Percentiles rank a stretch among this genome's conserved stretches.
phyloP scores from a whole-genome alignment of 2,329 filamentous ascomycete species.

The Sphaerulina vaccinii region DNA sequence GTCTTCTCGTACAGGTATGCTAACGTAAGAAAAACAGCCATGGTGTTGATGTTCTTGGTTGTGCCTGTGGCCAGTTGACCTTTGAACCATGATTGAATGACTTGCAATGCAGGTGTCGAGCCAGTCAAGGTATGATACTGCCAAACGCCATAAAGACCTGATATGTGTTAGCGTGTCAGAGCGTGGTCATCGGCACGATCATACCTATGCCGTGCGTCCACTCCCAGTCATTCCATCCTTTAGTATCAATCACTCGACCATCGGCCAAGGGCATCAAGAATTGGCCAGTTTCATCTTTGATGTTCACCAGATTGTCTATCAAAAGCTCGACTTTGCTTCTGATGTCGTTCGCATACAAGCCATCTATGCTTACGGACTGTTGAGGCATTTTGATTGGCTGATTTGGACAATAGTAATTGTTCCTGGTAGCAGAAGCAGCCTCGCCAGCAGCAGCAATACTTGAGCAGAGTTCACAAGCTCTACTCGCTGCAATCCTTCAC shows the following conservation, averaged over 20 bases:
- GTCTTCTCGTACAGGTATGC: slow-evolving; percentile 77
- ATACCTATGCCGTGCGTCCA: slow-evolving; percentile 29
- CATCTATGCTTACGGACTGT: slow-evolving; percentile 35
- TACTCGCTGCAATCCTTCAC: slow-evolving; percentile 10
- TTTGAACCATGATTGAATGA: slow-evolving; percentile 73
- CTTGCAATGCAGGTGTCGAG: slow-evolving; percentile 57
- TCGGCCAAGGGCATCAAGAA: slow-evolving; percentile 71
- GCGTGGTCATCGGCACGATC: not conserved
- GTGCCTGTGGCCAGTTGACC: slow-evolving; percentile 69
- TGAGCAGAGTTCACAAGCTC: not conserved
- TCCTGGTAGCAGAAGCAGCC: slow-evolving; percentile 10
- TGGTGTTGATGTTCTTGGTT: slow-evolving; percentile 84
- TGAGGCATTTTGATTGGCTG: slow-evolving; percentile 39
- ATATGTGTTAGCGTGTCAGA: slow-evolving; percentile 50
- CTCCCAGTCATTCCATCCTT: slow-evolving; percentile 81
- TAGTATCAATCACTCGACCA: slow-evolving; percentile 76
- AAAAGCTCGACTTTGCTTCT: slow-evolving; percentile 62
- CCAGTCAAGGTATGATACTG: slow-evolving; percentile 75
- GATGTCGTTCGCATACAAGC: slow-evolving; percentile 45
- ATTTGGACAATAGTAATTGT: slow-evolving; percentile 1
- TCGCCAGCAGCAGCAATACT: slow-evolving; percentile 14
- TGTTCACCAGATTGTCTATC: slow-evolving; percentile 73
- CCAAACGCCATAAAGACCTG: slow-evolving; percentile 78
- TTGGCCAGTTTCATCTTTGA: slow-evolving; percentile 71
- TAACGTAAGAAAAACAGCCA: slow-evolving; percentile 74